A percentile compares a stretch with the other conserved stretches of the same genome.
phyloP scores from a whole-genome alignment of 352 stramenopile genomes.

The Globisporangium sylvaticum region DNA sequence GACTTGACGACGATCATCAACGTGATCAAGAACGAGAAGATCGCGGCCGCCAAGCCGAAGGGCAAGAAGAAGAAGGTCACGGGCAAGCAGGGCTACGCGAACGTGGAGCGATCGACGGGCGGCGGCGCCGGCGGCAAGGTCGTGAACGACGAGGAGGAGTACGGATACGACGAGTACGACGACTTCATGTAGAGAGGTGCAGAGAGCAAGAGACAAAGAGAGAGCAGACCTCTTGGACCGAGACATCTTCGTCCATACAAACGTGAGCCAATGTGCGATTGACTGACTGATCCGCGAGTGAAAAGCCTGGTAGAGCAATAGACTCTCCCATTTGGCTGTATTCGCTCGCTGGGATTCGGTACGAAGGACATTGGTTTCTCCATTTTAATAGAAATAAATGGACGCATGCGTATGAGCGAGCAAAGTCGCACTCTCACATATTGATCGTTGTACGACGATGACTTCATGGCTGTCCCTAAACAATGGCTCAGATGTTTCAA shows the following conservation, averaged over 20 bases:
- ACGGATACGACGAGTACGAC: constrained; percentile 80
- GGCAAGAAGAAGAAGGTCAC: constrained; percentile 84
- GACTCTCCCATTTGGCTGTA: background rate
- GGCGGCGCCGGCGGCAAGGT: constrained; percentile 36
- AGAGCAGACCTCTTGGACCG: background rate
- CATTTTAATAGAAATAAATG: constrained; percentile 1
- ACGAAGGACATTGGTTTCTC: background rate
- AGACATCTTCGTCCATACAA: background rate
- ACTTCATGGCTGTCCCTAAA: too few species aligned
- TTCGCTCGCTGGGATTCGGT: background rate
- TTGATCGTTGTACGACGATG: background rate
- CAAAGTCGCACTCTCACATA: too few species aligned
- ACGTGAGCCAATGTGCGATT: background rate
- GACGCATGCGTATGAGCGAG: background rate
- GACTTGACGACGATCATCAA: constrained; percentile 85
- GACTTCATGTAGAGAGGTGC: constrained; percentile 79
- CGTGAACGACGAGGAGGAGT: constrained; percentile 34
- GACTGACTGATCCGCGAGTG: background rate
- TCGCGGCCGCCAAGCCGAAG: constrained; percentile 76
- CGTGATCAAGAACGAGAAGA: constrained; percentile 88
- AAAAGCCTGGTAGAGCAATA: background rate
- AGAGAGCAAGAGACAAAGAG: background rate
- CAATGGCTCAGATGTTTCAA: background rate
- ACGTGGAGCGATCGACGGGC: constrained; percentile 56
- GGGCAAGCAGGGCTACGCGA: constrained; percentile 77